Conservation (phyloP, 352 stramenopile genomes). For the Blastocystis sp. region DNA sequence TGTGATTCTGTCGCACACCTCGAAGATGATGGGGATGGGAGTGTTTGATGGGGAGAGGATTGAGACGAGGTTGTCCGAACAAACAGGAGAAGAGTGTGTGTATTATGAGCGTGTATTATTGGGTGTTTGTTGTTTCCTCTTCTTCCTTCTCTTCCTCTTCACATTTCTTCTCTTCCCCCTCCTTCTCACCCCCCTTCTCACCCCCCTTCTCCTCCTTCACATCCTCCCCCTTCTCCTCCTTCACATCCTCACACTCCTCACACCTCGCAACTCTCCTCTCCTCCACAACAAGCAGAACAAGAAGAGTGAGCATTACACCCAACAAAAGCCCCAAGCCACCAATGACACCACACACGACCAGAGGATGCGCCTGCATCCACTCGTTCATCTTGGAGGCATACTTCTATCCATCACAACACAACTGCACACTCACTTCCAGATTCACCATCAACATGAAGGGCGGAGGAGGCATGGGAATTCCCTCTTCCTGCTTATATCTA, state of each 20-base stretch:
- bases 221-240: neutral
- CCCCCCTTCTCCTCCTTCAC: neutral
- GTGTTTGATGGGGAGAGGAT: neutral
- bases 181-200: neutral
- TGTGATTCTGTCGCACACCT: neutral
- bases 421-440: neutral
- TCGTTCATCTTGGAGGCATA: conserved; percentile 7
- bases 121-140: conserved; percentile 25
- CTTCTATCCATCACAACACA: conserved; percentile 28
- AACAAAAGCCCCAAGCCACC: neutral
- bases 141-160: neutral
- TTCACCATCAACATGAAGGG: neutral
- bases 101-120: conserved; percentile 8
- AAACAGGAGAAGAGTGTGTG: neutral
- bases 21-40: conserved; percentile 45
- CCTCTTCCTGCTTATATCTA: conserved; percentile 22
- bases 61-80: neutral
- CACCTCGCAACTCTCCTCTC: neutral
- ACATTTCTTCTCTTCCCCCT: neutral
- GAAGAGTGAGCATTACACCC: neutral
- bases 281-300: conserved; percentile 6
- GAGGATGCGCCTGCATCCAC: neutral
- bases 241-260: neutral
- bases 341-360: neutral
- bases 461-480: neutral